Conservation (phyloP, 257 asterid genomes). For the Salvia hispanica region DNA sequence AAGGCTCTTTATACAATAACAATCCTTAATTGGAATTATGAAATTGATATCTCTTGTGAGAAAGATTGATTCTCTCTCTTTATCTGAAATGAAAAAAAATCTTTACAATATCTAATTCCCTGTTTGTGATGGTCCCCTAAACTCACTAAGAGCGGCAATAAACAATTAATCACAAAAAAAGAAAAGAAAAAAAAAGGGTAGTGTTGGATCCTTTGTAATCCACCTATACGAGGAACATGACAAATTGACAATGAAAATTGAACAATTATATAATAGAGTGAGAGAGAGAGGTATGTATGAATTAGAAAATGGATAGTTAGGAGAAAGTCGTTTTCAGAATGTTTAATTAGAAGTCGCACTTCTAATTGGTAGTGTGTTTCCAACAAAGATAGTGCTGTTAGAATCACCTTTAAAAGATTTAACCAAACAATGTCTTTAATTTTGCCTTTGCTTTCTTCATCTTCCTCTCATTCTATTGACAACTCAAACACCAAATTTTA, state of each 20-base stretch:
- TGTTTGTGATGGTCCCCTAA: slow-evolving; percentile 35
- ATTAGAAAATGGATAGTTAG: slow-evolving; percentile 35
- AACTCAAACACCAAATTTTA: neutral
- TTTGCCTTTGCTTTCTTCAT: slow-evolving; percentile 17
- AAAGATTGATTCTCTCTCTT: neutral
- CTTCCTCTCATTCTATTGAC: slow-evolving; percentile 24
- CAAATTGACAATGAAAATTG: slow-evolving; percentile 20
- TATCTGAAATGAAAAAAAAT: neutral
- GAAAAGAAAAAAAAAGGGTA: slow-evolving; percentile 16
- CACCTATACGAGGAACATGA: slow-evolving; percentile 38
- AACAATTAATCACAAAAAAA: slow-evolving; percentile 17
- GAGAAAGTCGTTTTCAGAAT: slow-evolving; percentile 59
- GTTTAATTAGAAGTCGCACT: slow-evolving; percentile 19
- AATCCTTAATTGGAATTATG: neutral
- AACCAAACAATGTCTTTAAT: slow-evolving; percentile 12
- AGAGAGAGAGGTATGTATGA: neutral
- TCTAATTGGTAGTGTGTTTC: slow-evolving; percentile 38
- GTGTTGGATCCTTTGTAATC: slow-evolving; percentile 45
- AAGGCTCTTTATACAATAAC: too few species aligned
- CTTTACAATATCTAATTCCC: slow-evolving; percentile 26
- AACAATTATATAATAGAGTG: neutral
- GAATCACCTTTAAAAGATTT: slow-evolving; percentile 27
- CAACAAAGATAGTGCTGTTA: slow-evolving; percentile 47
- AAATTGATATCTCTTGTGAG: neutral
- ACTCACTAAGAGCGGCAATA: slow-evolving; percentile 28